Conservation (phyloP, 2,329 filamentous ascomycete genomes). For the Colletotrichum incanum region DNA sequence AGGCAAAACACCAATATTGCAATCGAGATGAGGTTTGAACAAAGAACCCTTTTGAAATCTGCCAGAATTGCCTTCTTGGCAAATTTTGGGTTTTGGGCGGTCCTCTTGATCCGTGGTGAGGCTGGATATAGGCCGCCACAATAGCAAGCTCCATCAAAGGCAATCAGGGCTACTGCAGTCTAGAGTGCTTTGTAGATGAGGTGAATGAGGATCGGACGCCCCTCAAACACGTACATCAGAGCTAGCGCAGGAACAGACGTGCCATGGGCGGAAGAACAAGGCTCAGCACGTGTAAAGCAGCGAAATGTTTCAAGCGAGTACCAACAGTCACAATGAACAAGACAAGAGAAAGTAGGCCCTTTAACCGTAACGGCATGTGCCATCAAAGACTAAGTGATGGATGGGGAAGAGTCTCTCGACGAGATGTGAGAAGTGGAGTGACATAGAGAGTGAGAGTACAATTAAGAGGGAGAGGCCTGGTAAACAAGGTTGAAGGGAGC, state of each 20-base stretch:
- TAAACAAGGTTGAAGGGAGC: neutral
- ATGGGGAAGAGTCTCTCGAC: neutral
- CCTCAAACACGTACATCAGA: neutral
- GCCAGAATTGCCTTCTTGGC: neutral
- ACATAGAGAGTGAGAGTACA: neutral
- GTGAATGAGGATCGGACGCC: neutral
- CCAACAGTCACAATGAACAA: neutral
- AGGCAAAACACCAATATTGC: too few species aligned
- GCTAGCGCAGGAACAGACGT: slow-evolving; percentile 14
- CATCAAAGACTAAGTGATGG: neutral
- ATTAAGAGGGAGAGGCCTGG: neutral
- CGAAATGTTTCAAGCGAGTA: neutral
- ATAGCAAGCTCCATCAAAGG: neutral
- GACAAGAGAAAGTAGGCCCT: neutral
- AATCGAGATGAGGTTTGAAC: neutral
- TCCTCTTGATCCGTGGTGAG: neutral
- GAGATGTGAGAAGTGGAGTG: neutral
- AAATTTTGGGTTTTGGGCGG: neutral
- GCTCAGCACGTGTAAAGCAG: neutral
- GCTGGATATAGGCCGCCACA: neutral
- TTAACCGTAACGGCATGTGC: neutral
- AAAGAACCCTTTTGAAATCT: neutral
- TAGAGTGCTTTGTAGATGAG: neutral
- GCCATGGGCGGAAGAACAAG: neutral
- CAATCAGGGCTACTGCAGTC: too few species aligned